Conservation (phyloP, 164 flowering plant genomes). For the Hamamelis virginiana region DNA sequence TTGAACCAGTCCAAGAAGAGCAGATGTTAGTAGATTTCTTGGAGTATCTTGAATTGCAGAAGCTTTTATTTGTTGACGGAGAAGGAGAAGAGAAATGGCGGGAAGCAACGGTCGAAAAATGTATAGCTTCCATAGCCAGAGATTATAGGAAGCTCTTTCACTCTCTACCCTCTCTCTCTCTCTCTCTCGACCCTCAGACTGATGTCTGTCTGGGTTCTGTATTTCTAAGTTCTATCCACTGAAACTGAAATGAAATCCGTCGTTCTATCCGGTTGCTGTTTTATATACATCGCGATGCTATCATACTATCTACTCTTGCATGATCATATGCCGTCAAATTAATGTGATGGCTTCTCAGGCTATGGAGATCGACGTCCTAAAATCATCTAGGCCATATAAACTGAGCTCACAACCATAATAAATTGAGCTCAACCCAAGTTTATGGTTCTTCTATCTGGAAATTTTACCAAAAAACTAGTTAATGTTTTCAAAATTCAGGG, state of each 20-base stretch:
- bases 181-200: no score
- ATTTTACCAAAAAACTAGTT: no score
- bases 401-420: no score
- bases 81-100: conserved; percentile 47
- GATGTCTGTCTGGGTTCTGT: background rate
- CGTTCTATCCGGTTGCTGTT: conserved; percentile 10
- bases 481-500: no score
- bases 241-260: conserved; percentile 5
- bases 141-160: background rate
- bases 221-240: conserved; percentile 12
- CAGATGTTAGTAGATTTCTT: conserved; percentile 13
- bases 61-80: conserved; percentile 5
- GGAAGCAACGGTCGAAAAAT: conserved; percentile 47
- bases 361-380: no score
- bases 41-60: conserved; percentile 8
- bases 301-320: background rate
- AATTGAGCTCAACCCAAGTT: no score
- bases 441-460: no score
- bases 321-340: background rate
- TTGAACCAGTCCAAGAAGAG: conserved; percentile 43
- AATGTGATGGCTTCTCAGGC: background rate
- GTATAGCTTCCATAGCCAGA: conserved; percentile 52
- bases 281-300: background rate
- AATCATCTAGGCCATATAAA: no score
- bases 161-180: background rate